These are phyloP conservation scores for Saccharomycopsis lassenensis DNA, from an alignment of 805 yeast genomes.

Conservation along the genomic window DNA sequence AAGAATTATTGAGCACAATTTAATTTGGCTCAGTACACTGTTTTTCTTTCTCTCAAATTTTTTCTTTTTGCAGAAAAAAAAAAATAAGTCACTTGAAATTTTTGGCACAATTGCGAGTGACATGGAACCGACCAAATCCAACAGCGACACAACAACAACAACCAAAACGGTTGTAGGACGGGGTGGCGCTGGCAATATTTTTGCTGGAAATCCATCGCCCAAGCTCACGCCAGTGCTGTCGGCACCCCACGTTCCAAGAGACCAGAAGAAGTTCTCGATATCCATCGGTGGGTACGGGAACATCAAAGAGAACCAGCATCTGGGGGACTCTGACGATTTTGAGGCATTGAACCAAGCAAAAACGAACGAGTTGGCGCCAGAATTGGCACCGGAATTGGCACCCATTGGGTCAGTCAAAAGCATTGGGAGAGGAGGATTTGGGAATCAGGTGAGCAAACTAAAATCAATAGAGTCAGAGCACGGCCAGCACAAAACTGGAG, in stretches of 20 bases:
- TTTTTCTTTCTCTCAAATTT: too few species aligned
- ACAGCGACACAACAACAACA: not conserved
- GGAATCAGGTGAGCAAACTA: slow-evolving; percentile 13
- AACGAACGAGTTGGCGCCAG: slow-evolving; percentile 1
- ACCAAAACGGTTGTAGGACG: slow-evolving; percentile 13
- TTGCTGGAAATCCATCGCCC: slow-evolving; percentile 12
- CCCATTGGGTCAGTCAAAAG: slow-evolving; percentile 14
- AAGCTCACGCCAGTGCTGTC: slow-evolving; percentile 14
- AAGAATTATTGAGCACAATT: too few species aligned
- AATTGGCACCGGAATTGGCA: slow-evolving; percentile 3
- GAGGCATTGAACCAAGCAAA: not conserved
- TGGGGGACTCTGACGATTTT: not conserved
- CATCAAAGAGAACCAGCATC: slow-evolving; percentile 14
- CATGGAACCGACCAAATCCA: too few species aligned
- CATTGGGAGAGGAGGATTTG: slow-evolving; percentile 19
- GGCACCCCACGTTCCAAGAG: slow-evolving; percentile 14
- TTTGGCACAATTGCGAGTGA: too few species aligned
- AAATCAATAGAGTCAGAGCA: slow-evolving; percentile 6
- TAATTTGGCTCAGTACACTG: too few species aligned
- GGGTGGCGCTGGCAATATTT: slow-evolving; percentile 18
- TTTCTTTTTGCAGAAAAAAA: too few species aligned
- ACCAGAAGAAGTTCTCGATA: slow-evolving; percentile 16
- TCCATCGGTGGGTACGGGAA: slow-evolving; percentile 18
- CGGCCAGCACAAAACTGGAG: too few species aligned
- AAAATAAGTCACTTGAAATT: too few species aligned